These are phyloP conservation scores for Dicorynia guianensis DNA, from an alignment of 306 rosid genomes.

Conservation along the genomic window DNA sequence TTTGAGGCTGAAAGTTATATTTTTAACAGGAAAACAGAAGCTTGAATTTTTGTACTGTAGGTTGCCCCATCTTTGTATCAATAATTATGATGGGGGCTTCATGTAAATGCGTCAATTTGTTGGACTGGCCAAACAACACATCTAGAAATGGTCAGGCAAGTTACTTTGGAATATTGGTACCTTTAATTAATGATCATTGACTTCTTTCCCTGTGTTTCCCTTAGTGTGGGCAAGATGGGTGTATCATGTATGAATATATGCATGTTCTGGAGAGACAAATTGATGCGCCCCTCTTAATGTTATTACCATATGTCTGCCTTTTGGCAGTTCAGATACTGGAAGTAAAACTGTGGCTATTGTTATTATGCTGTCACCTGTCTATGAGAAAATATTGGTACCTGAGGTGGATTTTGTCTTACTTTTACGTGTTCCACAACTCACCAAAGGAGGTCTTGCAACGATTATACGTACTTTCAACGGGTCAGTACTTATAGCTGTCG, in stretches of 20 bases:
- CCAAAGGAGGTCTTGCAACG: background rate
- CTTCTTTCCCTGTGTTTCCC: too few species aligned
- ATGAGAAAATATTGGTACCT: background rate
- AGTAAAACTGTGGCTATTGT: background rate
- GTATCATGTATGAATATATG: background rate
- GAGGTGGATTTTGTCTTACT: background rate
- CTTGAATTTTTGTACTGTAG: constrained; percentile 42
- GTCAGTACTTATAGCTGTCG: too few species aligned
- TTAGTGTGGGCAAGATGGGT: too few species aligned
- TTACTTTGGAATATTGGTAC: too few species aligned
- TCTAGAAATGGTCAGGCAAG: too few species aligned
- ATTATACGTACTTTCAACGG: background rate
- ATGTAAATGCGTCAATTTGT: constrained; percentile 57
- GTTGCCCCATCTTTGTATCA: constrained; percentile 41
- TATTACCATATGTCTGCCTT: background rate
- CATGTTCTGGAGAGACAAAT: background rate
- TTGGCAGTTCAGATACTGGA: constrained; percentile 1
- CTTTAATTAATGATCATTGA: too few species aligned
- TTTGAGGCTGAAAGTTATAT: constrained; percentile 38
- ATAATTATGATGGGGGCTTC: constrained; percentile 49
- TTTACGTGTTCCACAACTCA: background rate
- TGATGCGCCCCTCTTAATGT: background rate
- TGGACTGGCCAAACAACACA: constrained; percentile 9
- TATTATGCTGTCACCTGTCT: background rate
- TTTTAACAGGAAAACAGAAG: constrained; percentile 37